A percentile compares a stretch with the other conserved stretches of the same genome.
phyloP scores from a whole-genome alignment of 768 basidiomycete species.

The Naganishia friedmannii region DNA sequence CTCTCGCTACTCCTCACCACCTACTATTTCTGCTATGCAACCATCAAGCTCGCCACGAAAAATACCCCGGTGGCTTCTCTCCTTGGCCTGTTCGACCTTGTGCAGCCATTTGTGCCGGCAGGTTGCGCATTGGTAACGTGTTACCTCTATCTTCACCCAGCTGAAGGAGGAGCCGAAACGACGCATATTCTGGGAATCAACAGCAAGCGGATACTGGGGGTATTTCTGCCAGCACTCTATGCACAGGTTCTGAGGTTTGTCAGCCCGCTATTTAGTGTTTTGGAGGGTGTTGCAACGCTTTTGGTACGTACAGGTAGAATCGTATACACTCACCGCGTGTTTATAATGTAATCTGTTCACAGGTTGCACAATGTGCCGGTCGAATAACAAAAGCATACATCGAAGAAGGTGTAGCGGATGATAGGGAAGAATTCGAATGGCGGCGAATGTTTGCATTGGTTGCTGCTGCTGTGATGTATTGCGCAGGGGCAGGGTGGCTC shows the following conservation, averaged over 20 bases:
- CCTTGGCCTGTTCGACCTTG: slow-evolving; percentile 40
- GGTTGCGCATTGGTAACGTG: slow-evolving; percentile 41
- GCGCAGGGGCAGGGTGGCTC: slow-evolving; percentile 43
- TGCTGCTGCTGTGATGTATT: slow-evolving; percentile 43
- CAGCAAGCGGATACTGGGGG: slow-evolving; percentile 29
- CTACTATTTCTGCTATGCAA: slow-evolving; percentile 50
- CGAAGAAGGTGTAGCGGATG: slow-evolving; percentile 41
- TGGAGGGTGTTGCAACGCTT: slow-evolving; percentile 51
- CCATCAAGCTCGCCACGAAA: slow-evolving; percentile 47
- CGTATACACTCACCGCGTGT: too few species aligned
- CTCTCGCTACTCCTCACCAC: slow-evolving; percentile 50
- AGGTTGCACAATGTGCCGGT: slow-evolving; percentile 47
- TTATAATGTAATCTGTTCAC: background rate
- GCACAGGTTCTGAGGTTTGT: slow-evolving; percentile 46
- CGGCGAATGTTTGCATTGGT: slow-evolving; percentile 47
- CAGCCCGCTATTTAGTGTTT: slow-evolving; percentile 49
- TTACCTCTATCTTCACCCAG: slow-evolving; percentile 49
- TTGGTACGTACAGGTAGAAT: slow-evolving; percentile 29
- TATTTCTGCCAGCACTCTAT: slow-evolving; percentile 45
- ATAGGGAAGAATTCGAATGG: slow-evolving; percentile 49
- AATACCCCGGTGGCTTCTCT: slow-evolving; percentile 48
- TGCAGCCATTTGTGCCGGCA: slow-evolving; percentile 45
- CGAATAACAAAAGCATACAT: slow-evolving; percentile 50
- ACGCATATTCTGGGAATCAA: slow-evolving; percentile 19
- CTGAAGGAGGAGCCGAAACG: slow-evolving; percentile 21